Evolutionary conservation across 768 basidiomycete species (phyloP).

Genomic region (Boletellus sp.): DNA sequence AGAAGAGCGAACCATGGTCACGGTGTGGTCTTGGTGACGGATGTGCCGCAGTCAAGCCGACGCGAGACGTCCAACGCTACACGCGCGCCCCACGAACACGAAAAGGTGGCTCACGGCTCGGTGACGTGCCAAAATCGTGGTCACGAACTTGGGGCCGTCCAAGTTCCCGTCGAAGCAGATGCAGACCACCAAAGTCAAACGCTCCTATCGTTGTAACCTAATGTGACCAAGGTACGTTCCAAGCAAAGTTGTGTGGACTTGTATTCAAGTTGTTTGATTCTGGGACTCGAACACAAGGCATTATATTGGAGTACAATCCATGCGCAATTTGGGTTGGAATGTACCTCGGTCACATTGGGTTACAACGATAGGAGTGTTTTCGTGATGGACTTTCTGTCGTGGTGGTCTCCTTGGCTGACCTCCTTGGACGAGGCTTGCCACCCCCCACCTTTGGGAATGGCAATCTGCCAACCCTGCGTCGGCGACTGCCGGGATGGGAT

Average conservation of each 20-base stretch:
- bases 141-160: conserved; percentile 44
- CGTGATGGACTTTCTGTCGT: no score
- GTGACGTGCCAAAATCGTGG: conserved; percentile 1
- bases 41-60: conserved; percentile 42
- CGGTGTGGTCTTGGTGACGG: no score
- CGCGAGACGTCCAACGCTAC: conserved; percentile 61
- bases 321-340: no score
- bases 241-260: no score
- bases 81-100: conserved; percentile 50
- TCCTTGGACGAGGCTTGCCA: conserved; percentile 30
- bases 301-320: no score
- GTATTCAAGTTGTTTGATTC: no score
- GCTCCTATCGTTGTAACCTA: no score
- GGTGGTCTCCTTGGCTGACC: background rate
- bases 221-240: no score
- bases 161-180: conserved; percentile 50
- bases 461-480: conserved; percentile 58
- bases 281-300: no score
- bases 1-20: no score
- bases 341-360: no score
- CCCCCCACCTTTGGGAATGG: conserved; percentile 51
- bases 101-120: conserved; percentile 36
- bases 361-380: no score
- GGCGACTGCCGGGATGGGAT: conserved; percentile 49
- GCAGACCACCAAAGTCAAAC: conserved; percentile 73